These are phyloP conservation scores for Passiflora organensis DNA, from an alignment of 345 rosid genomes.

Conservation along the genomic window DNA sequence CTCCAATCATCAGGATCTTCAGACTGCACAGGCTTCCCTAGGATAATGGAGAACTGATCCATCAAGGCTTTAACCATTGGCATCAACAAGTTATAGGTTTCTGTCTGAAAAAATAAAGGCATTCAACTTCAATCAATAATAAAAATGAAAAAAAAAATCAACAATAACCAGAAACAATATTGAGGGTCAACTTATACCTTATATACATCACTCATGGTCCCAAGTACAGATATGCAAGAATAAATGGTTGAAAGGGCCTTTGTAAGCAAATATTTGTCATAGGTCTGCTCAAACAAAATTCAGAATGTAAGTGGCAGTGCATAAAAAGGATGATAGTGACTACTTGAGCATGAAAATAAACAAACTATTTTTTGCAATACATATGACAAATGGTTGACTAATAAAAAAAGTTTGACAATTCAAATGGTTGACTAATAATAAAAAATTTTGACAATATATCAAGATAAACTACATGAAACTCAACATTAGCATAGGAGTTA, in stretches of 20 bases:
- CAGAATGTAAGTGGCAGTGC: slow-evolving; percentile 10
- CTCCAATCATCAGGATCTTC: slow-evolving; percentile 98
- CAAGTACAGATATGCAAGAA: slow-evolving; percentile 71
- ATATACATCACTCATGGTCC: slow-evolving; percentile 75
- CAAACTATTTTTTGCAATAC: not conserved
- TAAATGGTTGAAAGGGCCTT: slow-evolving; percentile 83
- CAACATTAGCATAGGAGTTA: not conserved
- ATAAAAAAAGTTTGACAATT: no score
- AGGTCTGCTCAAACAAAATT: slow-evolving; percentile 44
- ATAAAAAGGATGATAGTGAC: slow-evolving; percentile 4
- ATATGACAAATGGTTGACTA: no score
- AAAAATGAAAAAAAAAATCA: slow-evolving; percentile 18
- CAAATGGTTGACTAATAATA: no score
- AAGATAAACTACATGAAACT: no score
- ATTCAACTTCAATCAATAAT: slow-evolving; percentile 30
- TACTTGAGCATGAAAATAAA: not conserved
- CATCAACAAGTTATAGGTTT: slow-evolving; percentile 48
- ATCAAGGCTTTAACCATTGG: slow-evolving; percentile 72
- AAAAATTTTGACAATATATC: no score
- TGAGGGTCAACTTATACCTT: slow-evolving; percentile 42
- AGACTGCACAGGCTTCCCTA: slow-evolving; percentile 62
- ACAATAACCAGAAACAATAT: slow-evolving; percentile 16
- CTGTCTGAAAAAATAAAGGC: slow-evolving; percentile 51
- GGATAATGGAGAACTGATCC: slow-evolving; percentile 57
- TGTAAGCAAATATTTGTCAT: slow-evolving; percentile 56